Evolutionary conservation across 2,329 filamentous ascomycete genomes (phyloP).

Genomic region (Nemania diffusa): DNA sequence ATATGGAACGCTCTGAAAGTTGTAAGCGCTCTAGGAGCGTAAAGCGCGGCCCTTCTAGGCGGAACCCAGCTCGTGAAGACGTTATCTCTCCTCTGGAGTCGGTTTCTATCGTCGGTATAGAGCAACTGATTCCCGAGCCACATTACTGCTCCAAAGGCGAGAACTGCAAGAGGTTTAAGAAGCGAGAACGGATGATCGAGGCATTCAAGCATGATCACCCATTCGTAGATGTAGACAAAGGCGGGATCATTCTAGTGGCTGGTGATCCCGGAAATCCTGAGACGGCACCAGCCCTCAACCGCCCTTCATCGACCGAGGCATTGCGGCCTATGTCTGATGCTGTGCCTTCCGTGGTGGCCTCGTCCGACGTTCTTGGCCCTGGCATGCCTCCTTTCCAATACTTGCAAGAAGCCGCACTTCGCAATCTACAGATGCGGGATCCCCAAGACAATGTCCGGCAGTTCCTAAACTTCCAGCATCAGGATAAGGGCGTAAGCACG

Average conservation of each 20-base stretch:
- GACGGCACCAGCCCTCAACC: conserved; percentile 68
- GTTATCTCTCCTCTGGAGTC: conserved; percentile 82
- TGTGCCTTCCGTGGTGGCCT: conserved; percentile 85
- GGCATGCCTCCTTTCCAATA: conserved; percentile 70
- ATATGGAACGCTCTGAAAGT: conserved; percentile 42
- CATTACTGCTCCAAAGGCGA: conserved; percentile 89
- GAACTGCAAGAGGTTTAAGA: conserved; percentile 83
- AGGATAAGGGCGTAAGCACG: conserved; percentile 51
- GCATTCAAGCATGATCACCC: conserved; percentile 81
- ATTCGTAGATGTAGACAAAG: conserved; percentile 66
- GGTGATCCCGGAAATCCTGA: conserved; percentile 82
- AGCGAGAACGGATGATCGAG: conserved; percentile 80
- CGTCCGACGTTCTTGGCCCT: conserved; percentile 87
- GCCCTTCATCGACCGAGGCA: conserved; percentile 61
- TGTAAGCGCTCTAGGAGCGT: conserved; percentile 53
- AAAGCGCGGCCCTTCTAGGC: conserved; percentile 46
- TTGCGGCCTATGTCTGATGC: conserved; percentile 78
- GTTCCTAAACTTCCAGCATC: conserved; percentile 85
- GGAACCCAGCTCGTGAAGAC: conserved; percentile 64
- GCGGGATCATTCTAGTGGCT: conserved; percentile 78
- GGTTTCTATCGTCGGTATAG: conserved; percentile 90
- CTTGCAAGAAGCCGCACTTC: conserved; percentile 78
- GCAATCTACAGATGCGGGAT: conserved; percentile 76
- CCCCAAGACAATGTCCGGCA: conserved; percentile 94
- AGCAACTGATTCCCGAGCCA: conserved; percentile 85